phyloP scores from a whole-genome alignment of 192 early-diverging fungal genomes.

The Coemansia pectinata region DNA sequence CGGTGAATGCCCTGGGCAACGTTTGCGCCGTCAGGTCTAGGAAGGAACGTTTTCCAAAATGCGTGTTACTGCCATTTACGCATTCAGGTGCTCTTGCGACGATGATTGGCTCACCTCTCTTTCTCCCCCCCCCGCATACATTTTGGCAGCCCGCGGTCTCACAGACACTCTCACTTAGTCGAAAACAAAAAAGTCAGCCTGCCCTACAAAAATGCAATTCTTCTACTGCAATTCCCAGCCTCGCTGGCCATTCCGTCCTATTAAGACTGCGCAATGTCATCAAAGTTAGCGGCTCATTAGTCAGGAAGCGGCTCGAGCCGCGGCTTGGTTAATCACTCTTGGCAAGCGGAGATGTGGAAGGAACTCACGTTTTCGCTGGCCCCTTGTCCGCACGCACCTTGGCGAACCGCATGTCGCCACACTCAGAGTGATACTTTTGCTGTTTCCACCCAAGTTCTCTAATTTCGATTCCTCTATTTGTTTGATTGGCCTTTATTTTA shows the following conservation, averaged over 20 bases:
- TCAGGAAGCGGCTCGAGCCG: neutral
- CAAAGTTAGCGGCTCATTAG: neutral
- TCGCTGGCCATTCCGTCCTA: neutral
- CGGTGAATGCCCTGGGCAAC: slow-evolving; percentile 4
- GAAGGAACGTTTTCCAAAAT: neutral
- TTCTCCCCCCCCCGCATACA: neutral
- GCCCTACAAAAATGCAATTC: neutral
- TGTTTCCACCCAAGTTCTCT: neutral
- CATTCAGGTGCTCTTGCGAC: neutral
- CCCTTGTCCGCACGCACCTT: neutral
- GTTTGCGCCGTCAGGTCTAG: neutral
- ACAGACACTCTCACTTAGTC: neutral
- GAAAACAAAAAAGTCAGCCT: neutral
- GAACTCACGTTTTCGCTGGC: neutral
- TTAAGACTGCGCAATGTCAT: neutral
- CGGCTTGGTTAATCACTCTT: neutral
- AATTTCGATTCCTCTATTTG: slow-evolving; percentile 1
- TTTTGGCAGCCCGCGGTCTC: neutral
- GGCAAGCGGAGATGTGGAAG: neutral
- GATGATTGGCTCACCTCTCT: neutral
- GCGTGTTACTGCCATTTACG: neutral
- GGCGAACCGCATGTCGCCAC: neutral
- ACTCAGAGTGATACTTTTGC: neutral
- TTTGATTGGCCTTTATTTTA: neutral
- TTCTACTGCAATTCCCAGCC: neutral